These are phyloP conservation scores for Lentinula raphanica DNA, from an alignment of 768 basidiomycete genomes.

Conservation along the genomic window DNA sequence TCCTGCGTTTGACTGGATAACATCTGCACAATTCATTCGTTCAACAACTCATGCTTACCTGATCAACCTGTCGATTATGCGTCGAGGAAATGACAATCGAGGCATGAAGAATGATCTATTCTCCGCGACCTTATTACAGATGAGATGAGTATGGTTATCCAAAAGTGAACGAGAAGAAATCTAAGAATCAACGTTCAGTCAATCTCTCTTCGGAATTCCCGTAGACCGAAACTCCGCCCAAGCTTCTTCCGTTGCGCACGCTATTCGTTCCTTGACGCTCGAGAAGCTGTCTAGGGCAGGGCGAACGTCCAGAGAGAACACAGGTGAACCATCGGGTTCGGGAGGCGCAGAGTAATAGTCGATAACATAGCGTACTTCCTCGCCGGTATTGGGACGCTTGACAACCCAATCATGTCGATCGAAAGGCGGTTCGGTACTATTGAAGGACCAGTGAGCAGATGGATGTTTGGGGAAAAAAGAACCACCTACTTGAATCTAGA, in stretches of 20 bases:
- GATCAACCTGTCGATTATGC: no score
- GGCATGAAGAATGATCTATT: background rate
- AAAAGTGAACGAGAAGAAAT: background rate
- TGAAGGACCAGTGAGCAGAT: constrained; percentile 4
- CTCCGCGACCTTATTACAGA: background rate
- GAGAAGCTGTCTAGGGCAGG: constrained; percentile 86
- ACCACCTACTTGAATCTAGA: constrained; percentile 77
- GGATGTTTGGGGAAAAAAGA: background rate
- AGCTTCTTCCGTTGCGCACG: constrained; percentile 60
- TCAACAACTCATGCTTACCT: no score
- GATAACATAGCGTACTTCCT: constrained; percentile 92
- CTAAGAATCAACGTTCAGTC: background rate
- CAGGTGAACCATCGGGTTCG: constrained; percentile 86
- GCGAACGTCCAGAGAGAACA: constrained; percentile 92
- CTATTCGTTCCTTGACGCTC: constrained; percentile 70
- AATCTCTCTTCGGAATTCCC: constrained; percentile 6
- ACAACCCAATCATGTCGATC: constrained; percentile 98
- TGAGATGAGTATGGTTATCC: background rate
- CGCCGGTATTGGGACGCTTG: constrained; percentile 69
- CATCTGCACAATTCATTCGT: no score
- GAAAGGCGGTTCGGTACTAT: constrained; percentile 89
- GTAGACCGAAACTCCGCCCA: constrained; percentile 46
- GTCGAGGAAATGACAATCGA: no score
- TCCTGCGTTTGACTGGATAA: no score
- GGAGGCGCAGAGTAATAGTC: constrained; percentile 97